These are phyloP conservation scores for Fragaria ananassa DNA, from an alignment of 306 rosid genomes.

Conservation along the genomic window DNA sequence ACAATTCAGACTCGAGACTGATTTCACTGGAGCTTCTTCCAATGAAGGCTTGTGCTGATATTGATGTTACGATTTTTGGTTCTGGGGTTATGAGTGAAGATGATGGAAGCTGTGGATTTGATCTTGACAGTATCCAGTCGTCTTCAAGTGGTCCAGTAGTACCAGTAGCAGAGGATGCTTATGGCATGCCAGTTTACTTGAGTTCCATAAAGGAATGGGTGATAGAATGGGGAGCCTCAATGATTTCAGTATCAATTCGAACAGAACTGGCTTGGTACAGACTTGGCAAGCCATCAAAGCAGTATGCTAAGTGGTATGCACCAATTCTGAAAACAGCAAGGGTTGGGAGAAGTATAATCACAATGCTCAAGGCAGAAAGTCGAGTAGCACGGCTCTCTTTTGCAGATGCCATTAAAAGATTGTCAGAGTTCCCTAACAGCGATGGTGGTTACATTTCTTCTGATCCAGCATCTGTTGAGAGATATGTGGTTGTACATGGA, in stretches of 20 bases:
- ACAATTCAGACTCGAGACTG: slow-evolving; percentile 81
- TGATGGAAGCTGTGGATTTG: slow-evolving; percentile 74
- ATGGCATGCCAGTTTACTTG: slow-evolving; percentile 85
- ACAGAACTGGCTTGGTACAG: slow-evolving; percentile 99
- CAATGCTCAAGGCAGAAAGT: slow-evolving; percentile 75
- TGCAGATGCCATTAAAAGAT: slow-evolving; percentile 61
- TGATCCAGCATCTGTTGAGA: slow-evolving; percentile 61
- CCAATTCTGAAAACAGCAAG: slow-evolving; percentile 79
- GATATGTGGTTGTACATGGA: slow-evolving; percentile 86
- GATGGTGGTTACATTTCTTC: slow-evolving; percentile 64
- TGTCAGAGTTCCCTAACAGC: slow-evolving; percentile 47
- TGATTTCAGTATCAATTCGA: slow-evolving; percentile 80
- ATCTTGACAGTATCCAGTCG: slow-evolving; percentile 63
- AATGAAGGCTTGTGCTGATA: slow-evolving; percentile 88
- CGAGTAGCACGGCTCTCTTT: slow-evolving; percentile 84
- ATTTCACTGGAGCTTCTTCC: slow-evolving; percentile 96
- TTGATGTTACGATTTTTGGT: slow-evolving; percentile 87
- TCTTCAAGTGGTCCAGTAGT: slow-evolving; percentile 48
- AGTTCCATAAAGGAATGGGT: slow-evolving; percentile 96
- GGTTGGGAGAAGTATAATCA: slow-evolving; percentile 69
- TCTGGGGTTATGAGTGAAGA: slow-evolving; percentile 83
- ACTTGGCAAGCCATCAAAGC: slow-evolving; percentile 90
- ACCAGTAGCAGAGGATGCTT: slow-evolving; percentile 43
- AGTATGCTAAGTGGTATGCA: slow-evolving; percentile 85
- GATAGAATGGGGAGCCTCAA: slow-evolving; percentile 90